These are phyloP conservation scores for Pezicula neosporulosa DNA, from an alignment of 2,329 filamentous ascomycete genomes.

Conservation along the genomic window DNA sequence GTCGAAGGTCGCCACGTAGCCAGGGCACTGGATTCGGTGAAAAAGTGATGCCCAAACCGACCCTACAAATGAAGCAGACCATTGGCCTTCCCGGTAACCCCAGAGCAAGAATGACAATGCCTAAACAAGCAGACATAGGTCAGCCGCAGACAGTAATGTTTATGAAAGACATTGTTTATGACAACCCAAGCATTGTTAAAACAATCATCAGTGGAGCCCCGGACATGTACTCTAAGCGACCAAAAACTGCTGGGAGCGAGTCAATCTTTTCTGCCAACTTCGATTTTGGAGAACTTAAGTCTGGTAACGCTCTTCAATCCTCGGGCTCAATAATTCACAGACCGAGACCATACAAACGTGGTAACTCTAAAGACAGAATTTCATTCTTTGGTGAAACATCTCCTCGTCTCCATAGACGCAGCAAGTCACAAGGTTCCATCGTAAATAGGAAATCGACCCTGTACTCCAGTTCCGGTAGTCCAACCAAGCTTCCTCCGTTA, in stretches of 20 bases:
- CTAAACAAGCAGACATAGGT: slow-evolving; percentile 7
- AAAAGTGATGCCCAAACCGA: slow-evolving; percentile 8
- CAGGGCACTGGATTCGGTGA: slow-evolving; percentile 13
- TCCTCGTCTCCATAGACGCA: slow-evolving; percentile 38
- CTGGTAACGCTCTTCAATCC: slow-evolving; percentile 9
- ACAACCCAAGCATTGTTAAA: slow-evolving; percentile 46
- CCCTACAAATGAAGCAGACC: slow-evolving; percentile 18
- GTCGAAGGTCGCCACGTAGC: slow-evolving; percentile 25
- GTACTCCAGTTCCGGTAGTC: slow-evolving; percentile 39
- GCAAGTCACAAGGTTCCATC: slow-evolving; percentile 46
- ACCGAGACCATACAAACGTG: slow-evolving; percentile 25
- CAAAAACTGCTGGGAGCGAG: slow-evolving; percentile 15
- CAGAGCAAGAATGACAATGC: slow-evolving; percentile 12
- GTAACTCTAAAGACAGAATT: slow-evolving; percentile 32
- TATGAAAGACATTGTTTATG: slow-evolving; percentile 52
- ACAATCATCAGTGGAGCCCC: slow-evolving; percentile 44
- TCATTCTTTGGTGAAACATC: slow-evolving; percentile 44
- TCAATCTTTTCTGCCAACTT: slow-evolving; percentile 3
- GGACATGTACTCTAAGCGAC: slow-evolving; percentile 23
- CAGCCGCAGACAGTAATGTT: slow-evolving; percentile 50
- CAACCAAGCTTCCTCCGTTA: slow-evolving; percentile 47
- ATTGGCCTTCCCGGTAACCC: slow-evolving; percentile 24
- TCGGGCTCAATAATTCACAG: slow-evolving; percentile 27
- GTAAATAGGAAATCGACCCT: slow-evolving; percentile 43
- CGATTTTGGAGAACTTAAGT: slow-evolving; percentile 5